Base-by-base conservation (phyloP, 139 green algal species). In the Bryopsis sp. region DNA sequence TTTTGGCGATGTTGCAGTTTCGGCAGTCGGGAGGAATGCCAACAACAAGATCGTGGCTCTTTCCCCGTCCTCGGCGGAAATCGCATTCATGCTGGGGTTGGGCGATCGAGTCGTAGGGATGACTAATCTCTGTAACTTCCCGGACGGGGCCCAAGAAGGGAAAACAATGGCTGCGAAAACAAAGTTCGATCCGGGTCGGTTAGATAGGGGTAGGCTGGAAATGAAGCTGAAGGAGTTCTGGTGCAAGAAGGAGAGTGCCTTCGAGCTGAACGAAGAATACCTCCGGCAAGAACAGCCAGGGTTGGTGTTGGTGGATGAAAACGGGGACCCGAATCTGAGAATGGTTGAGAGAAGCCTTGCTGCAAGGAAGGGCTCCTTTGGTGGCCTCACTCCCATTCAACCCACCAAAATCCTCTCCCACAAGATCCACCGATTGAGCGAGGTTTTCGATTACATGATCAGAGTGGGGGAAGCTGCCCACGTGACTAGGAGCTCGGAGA, bases 381-480 rank as follows among this genome's bases (percentile, higher is more conserved):
- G 31, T 33, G 62, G 62, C 26, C 43, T 80, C 19, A 64, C 62
- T 46, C 58, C 64, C 0, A 63, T 74, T 29, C n/a, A 36, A 35
- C n/a, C 60, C 22, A 71, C 69, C 5, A 50, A 48, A 24, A 58
- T 87, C 5, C 72, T 90, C 31, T 64, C 73, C 8, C 78, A 76
- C 29, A 68, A 74, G n/a, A 81, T 71, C 67, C 67, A 69, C 70
- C 85, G 72, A 24, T 68, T 95, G 5, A 33, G 70, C 28, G 90
- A 97, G 36, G 85, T 95, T 22, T 73, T 97, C 19, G 82, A 94
- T 36, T 75, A 80, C 3, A 87, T 97, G 28, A 36, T 91, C 22
- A 63, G 77, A 72, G 75, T 97, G 4, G 92, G 86, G 6, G 70
- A 76, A 0, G 85, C 85, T 1, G 79, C 83, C 5, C 85, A 79